phyloP scores from a whole-genome alignment of 2,329 filamentous ascomycete genomes.

The Colletotrichum australisinense region DNA sequence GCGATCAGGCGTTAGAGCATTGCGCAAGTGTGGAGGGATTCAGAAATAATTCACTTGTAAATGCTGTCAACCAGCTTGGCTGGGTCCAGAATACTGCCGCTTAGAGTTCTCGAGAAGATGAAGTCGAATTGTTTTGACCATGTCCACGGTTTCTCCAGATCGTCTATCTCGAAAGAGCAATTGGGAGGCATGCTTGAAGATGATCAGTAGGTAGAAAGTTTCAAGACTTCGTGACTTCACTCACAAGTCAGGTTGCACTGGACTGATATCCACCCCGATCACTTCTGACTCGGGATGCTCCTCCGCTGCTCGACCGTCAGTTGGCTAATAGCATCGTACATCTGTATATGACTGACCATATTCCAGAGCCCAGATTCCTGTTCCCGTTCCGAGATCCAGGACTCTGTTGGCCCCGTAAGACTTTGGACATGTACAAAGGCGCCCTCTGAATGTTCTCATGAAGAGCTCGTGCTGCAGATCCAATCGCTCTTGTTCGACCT shows the following conservation, averaged over 20 bases:
- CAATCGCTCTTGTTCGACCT: conserved; percentile 33
- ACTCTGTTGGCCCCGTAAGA: conserved; percentile 37
- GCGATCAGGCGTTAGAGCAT: not conserved
- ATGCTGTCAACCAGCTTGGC: conserved; percentile 40
- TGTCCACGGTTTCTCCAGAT: conserved; percentile 49
- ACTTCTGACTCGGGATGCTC: conserved; percentile 46
- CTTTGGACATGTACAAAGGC: conserved; percentile 44
- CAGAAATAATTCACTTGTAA: conserved; percentile 30
- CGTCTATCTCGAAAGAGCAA: conserved; percentile 55
- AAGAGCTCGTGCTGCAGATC: conserved; percentile 53
- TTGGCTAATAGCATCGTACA: not conserved
- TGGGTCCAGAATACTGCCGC: conserved; percentile 43
- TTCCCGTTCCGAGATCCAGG: conserved; percentile 42
- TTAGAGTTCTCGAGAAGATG: conserved; percentile 47
- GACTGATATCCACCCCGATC: conserved; percentile 33
- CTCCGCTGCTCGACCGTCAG: conserved; percentile 37
- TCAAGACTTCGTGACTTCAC: not conserved
- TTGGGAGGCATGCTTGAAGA: conserved; percentile 53
- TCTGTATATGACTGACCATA: conserved; percentile 36
- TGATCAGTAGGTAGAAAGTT: not conserved
- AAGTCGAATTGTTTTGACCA: conserved; percentile 48
- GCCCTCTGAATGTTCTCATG: conserved; percentile 45
- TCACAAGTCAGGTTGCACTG: conserved; percentile 32
- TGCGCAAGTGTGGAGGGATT: not conserved
- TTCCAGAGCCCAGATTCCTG: conserved; percentile 42